Percentiles rank a stretch among this genome's conserved stretches.
Evolutionary conservation across 2,329 filamentous ascomycete genomes (phyloP).

Genomic region (Claviceps humidiphila): DNA sequence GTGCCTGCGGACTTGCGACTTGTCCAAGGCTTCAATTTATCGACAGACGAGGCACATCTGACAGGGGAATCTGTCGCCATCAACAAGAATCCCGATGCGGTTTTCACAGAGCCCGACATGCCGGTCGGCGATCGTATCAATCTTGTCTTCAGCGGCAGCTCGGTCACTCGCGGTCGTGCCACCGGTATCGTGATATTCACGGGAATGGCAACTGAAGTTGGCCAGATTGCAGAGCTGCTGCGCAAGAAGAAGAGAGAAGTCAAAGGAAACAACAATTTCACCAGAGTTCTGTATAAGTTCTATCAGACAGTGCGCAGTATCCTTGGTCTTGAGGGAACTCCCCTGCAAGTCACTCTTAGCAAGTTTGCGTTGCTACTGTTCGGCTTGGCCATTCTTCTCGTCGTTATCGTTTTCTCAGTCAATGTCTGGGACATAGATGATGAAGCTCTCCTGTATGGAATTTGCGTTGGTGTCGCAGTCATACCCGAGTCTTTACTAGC

Average conservation of each 20-base stretch:
- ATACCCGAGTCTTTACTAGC: slow-evolving; percentile 56
- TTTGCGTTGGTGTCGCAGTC: slow-evolving; percentile 48
- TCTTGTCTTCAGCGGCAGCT: slow-evolving; percentile 58
- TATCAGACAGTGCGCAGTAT: slow-evolving; percentile 36
- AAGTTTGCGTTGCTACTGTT: slow-evolving; percentile 77
- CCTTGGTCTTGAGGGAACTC: slow-evolving; percentile 61
- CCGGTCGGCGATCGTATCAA: slow-evolving; percentile 58
- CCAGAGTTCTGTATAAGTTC: slow-evolving; percentile 28
- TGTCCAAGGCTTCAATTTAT: slow-evolving; percentile 56
- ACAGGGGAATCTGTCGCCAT: slow-evolving; percentile 63
- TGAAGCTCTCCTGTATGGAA: slow-evolving; percentile 48
- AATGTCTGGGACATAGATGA: slow-evolving; percentile 39
- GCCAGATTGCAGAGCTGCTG: slow-evolving; percentile 59
- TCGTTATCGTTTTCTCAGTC: slow-evolving; percentile 48
- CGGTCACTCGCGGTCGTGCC: slow-evolving; percentile 57
- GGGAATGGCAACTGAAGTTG: slow-evolving; percentile 65
- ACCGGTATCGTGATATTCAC: slow-evolving; percentile 55
- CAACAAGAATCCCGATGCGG: slow-evolving; percentile 46
- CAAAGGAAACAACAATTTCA: slow-evolving; percentile 27
- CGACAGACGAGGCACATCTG: slow-evolving; percentile 61
- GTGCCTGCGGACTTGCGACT: slow-evolving; percentile 56
- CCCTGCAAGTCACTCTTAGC: slow-evolving; percentile 71
- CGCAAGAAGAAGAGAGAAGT: slow-evolving; percentile 39
- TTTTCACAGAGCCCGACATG: slow-evolving; percentile 39
- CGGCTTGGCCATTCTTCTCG: slow-evolving; percentile 50